phyloP scores from a whole-genome alignment of 257 asterid species.

The Ilex asprella region DNA sequence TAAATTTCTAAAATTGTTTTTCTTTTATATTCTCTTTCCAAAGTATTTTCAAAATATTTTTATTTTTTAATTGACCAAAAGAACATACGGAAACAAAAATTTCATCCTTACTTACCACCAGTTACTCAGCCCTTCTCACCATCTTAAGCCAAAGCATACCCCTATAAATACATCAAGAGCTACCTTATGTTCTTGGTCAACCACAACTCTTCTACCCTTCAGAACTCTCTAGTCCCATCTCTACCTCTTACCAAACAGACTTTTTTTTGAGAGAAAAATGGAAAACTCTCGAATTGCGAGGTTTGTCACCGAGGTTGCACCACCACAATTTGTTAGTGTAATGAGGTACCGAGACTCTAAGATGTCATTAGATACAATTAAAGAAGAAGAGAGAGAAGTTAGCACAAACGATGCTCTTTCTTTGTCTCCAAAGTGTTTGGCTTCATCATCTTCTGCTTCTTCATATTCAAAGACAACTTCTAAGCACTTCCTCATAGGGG shows the following conservation, averaged over 20 bases:
- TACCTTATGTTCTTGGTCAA: neutral
- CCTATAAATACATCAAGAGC: conserved; percentile 23
- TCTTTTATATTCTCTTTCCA: too few species aligned
- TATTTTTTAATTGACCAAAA: too few species aligned
- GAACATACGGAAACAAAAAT: too few species aligned
- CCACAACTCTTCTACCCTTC: conserved; percentile 2
- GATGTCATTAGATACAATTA: conserved; percentile 52
- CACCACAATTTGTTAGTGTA: conserved; percentile 45
- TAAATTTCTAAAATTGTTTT: too few species aligned
- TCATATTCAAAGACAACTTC: conserved; percentile 5
- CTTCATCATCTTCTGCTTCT: conserved; percentile 6
- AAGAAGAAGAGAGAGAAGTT: conserved; percentile 58
- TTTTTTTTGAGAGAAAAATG: conserved; percentile 19
- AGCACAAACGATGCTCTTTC: conserved; percentile 8
- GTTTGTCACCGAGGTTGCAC: conserved; percentile 51
- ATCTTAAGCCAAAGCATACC: neutral
- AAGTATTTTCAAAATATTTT: too few species aligned
- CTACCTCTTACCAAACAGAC: neutral
- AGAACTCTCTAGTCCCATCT: too few species aligned
- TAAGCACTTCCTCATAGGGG: conserved; percentile 13
- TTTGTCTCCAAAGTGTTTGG: neutral
- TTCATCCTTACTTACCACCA: neutral
- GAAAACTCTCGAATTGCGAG: conserved; percentile 47
- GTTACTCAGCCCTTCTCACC: conserved; percentile 11
- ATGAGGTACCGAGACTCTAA: conserved; percentile 45